Percentiles rank a stretch among this genome's conserved stretches.
Conservation (phyloP, 1,284 basidiomycete species). For the Microbotryum violaceum region DNA sequence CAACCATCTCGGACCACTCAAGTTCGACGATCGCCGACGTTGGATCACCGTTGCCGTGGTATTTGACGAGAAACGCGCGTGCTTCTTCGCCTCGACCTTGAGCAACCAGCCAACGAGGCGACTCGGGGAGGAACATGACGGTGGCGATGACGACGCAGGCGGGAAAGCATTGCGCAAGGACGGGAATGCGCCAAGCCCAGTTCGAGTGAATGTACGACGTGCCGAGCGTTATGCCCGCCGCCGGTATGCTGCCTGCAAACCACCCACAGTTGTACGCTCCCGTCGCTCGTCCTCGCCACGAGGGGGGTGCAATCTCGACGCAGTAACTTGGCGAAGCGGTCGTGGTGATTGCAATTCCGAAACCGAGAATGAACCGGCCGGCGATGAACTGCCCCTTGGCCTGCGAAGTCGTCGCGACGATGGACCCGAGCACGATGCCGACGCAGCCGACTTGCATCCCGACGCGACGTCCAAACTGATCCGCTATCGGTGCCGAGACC, state of each 20-base stretch:
- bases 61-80: conserved; percentile 18
- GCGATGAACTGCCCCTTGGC: background rate
- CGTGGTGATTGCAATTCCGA: conserved; percentile 45
- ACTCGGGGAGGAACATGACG: conserved; percentile 31
- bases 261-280: conserved; percentile 49
- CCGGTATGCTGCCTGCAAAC: conserved; percentile 39
- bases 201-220: conserved; percentile 38
- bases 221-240: conserved; percentile 41
- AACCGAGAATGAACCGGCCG: conserved; percentile 16
- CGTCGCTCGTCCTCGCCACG: conserved; percentile 56
- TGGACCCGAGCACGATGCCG: no score
- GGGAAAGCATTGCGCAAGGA: conserved; percentile 36
- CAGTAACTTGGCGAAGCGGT: conserved; percentile 50
- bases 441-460: no score
- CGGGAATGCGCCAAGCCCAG: conserved; percentile 38
- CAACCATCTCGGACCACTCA: conserved; percentile 3
- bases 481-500: conserved; percentile 39
- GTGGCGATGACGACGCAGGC: conserved; percentile 24
- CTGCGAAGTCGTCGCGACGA: no score
- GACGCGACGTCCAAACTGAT: conserved; percentile 42
- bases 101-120: conserved; percentile 19
- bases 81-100: conserved; percentile 16
- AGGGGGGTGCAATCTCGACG: conserved; percentile 54
- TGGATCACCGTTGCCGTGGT: conserved; percentile 19
- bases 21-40: conserved; percentile 5